Base-by-base conservation (phyloP, 495 filamentous ascomycete species). In the Penicillium tannophilum region DNA sequence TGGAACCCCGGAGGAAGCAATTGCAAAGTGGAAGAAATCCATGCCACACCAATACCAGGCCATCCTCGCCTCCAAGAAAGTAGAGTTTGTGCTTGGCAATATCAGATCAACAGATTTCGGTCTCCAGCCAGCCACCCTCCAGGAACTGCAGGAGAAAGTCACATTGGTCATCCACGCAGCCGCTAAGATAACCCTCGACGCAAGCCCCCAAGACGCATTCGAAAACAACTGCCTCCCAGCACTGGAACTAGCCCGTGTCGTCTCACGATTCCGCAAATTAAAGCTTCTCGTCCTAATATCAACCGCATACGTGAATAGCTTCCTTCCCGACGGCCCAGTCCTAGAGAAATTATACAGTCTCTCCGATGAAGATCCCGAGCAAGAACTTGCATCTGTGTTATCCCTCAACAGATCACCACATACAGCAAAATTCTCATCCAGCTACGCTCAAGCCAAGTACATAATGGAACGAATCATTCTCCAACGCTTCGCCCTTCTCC, bases 131-230 rank as follows among this genome's bases (percentile, higher is more conserved):
- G 31, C 26, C 2, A 28, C 58, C 10, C 43, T 75, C 28, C 41
- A 64, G 20, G 46, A 58, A 30, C 48, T 76, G 12, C 63, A 56
- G 9, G 60, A 63, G 10, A 54, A 75, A 56, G 67, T 75, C 6
- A 76, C 72, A 0, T 51, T 76, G n/a, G 67, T 72, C 3, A 75
- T 76, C n/a, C 68, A 76, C 17, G 60, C 75, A 6, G 73, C 75
- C 1, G 75, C 73, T 9, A 73, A 70, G 17, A 76, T 76, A 58
- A 63, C 63, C 0, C 63, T 77, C 11, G 66, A 71, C 28, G 65
- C 70, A 5, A 62, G 58, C 24, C 56, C 74, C 6, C 35, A 54
- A 1, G 70, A 77, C n/a, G 67, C 75, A 8, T 52, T 77, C 10
- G 66, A 72, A 41, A 71, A 68, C 52, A 77, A 77, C 28, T 76